These are phyloP conservation scores for Phytophthora tubulina DNA, from an alignment of 352 stramenopile species.

Conservation along the genomic window DNA sequence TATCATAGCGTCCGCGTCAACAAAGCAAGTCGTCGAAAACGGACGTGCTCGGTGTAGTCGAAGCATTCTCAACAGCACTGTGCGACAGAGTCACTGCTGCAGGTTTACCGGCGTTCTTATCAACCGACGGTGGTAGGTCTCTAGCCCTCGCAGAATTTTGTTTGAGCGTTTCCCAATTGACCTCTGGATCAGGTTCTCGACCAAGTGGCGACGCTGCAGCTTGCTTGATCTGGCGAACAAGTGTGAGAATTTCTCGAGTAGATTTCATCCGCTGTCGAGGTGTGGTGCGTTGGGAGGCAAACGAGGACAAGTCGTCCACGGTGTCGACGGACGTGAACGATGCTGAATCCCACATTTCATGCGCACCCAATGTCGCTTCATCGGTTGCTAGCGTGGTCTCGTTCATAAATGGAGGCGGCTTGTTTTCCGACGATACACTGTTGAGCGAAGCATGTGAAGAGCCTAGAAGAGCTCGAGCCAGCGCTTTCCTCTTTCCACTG, in stretches of 20 bases:
- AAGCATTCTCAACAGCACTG: background rate
- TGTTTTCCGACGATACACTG: slow-evolving; percentile 27
- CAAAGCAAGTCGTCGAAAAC: slow-evolving; percentile 42
- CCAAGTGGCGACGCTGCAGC: slow-evolving; percentile 26
- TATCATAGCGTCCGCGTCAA: slow-evolving; percentile 2
- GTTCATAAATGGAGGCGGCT: slow-evolving; percentile 33
- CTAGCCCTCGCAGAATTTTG: slow-evolving; percentile 6
- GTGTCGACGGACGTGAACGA: slow-evolving; percentile 53
- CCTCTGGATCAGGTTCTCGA: slow-evolving; percentile 34
- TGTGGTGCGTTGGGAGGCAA: slow-evolving; percentile 22
- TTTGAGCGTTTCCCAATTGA: slow-evolving; percentile 27
- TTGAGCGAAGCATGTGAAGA: slow-evolving; percentile 31
- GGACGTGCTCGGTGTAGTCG: slow-evolving; percentile 10
- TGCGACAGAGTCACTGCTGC: background rate
- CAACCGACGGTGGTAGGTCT: background rate
- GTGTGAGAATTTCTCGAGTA: slow-evolving; percentile 45
- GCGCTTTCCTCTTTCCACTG: slow-evolving; percentile 38
- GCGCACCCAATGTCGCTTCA: slow-evolving; percentile 43
- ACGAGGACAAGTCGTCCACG: slow-evolving; percentile 29
- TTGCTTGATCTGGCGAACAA: slow-evolving; percentile 54
- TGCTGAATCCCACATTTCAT: slow-evolving; percentile 51
- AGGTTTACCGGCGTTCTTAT: slow-evolving; percentile 4
- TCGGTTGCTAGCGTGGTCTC: slow-evolving; percentile 44
- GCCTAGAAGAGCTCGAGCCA: slow-evolving; percentile 36
- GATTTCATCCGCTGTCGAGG: slow-evolving; percentile 41